Conservation (phyloP, 2,329 filamentous ascomycete genomes). For the Ophiostoma australiae region DNA sequence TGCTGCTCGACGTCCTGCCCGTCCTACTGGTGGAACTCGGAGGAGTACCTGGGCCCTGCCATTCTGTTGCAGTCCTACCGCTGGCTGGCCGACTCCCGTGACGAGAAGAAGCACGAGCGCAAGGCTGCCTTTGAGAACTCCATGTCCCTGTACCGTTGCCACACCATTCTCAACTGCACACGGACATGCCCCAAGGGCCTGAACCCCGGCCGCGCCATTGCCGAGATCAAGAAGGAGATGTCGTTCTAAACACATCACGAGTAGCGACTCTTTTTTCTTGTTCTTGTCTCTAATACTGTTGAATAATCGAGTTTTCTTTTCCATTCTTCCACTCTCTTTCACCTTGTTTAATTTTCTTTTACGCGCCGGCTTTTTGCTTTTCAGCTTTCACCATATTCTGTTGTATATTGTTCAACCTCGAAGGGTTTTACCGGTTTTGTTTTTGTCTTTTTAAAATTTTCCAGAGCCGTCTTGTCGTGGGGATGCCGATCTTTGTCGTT, state of each 20-base stretch:
- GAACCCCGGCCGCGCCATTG: conserved; percentile 92
- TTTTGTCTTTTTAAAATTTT: background rate
- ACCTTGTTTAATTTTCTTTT: background rate
- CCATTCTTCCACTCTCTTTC: background rate
- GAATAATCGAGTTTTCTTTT: background rate
- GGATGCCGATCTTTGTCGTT: background rate
- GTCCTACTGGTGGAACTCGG: conserved; percentile 99
- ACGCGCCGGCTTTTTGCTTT: background rate
- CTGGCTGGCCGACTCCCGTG: conserved; percentile 92
- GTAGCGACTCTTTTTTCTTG: background rate
- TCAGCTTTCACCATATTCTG: conserved; percentile 8
- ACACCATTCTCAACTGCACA: conserved; percentile 99
- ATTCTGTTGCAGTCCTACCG: conserved; percentile 97
- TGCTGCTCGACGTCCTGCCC: conserved; percentile 99
- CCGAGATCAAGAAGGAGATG: conserved; percentile 98
- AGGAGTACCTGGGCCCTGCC: conserved; percentile 96
- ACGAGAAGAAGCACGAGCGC: conserved; percentile 81
- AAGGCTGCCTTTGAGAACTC: conserved; percentile 93
- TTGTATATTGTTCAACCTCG: conserved; percentile 5
- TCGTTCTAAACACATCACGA: conserved; percentile 45
- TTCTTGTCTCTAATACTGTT: background rate
- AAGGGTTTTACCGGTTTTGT: background rate
- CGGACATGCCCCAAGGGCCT: conserved; percentile 96
- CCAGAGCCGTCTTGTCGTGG: background rate
- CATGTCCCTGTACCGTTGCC: conserved; percentile 98